Conservation (phyloP, 306 rosid genomes). For the Quercus gilva region DNA sequence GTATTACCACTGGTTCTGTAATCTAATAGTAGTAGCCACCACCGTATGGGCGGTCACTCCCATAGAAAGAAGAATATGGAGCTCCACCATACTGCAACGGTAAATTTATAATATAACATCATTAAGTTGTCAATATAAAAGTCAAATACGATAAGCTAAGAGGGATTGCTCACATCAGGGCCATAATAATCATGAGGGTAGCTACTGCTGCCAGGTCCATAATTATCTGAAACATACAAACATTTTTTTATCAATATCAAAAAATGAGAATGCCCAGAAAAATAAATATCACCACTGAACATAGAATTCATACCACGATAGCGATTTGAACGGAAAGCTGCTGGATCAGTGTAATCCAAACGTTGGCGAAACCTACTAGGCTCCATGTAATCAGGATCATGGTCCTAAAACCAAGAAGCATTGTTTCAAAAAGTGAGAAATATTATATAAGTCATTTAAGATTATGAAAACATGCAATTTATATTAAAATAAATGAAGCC, state of each 20-base stretch:
- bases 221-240: slow-evolving; percentile 39
- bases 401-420: slow-evolving; percentile 44
- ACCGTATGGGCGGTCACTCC: slow-evolving; percentile 45
- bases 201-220: slow-evolving; percentile 47
- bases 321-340: slow-evolving; percentile 41
- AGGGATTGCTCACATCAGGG: slow-evolving; percentile 55
- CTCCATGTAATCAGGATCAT: slow-evolving; percentile 61
- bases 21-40: slow-evolving; percentile 51
- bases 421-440: slow-evolving; percentile 15
- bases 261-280: neutral
- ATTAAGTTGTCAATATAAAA: neutral
- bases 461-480: neutral
- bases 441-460: neutral
- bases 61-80: slow-evolving; percentile 49
- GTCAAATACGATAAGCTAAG: slow-evolving; percentile 17
- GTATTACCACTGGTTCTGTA: slow-evolving; percentile 35
- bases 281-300: neutral
- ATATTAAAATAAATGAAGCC: neutral
- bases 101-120: slow-evolving; percentile 23
- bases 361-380: slow-evolving; percentile 63
- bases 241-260: neutral
- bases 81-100: slow-evolving; percentile 54
- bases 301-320: slow-evolving; percentile 43
- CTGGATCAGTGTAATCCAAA: slow-evolving; percentile 58
- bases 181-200: slow-evolving; percentile 53